Evolutionary conservation across 208 protist species (phyloP), one percentile per base, ranked within the genome.

Genomic region (Borovskyia barvae): DNA sequence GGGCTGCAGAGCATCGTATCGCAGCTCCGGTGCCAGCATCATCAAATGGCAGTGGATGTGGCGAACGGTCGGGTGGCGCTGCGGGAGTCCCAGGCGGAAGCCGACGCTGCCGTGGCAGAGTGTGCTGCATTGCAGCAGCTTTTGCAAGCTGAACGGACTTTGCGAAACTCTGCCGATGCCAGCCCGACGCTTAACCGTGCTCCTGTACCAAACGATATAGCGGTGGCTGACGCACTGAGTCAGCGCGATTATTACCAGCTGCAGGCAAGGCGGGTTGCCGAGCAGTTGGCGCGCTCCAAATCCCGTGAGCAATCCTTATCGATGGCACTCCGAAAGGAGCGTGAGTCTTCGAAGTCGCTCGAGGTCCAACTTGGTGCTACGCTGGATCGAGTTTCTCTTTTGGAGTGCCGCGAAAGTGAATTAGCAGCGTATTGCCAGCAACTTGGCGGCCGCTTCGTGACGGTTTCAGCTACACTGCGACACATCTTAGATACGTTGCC

Each of bases 241-340:
- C 82, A 92, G 50, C 72, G 71, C 2, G 76, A 89, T 50, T 92
- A 82, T 62, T 92, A 74, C 66, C 76, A 77, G 59, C 42, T 92
- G 35, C 81, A 89, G 52, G 42, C 42, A 8, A 79, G 89, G 25
- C 67, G 80, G 9, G 20, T 75, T 19, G 53, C 63, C 28, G 55
- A 49, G 14, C 39, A 55, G 9, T 32, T 62, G 14, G 20, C 39
- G 2, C 56, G 75, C 29, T 50, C 42, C 15, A 53, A 74, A 37
- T 59, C 73, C 0, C 50, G 67, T 7, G 42, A 69, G 25, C 61
- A 70, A 15, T 33, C 66, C 15, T 20, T 89, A 8, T 15, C 73
- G 32, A 51, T 35, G 0, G 60, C 66, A 1, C 56, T 87, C 25
- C 39, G 51, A 37, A 36, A 50, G 19, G 77, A 93, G 56, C 66